These are phyloP conservation scores for Tolypocladium pustulatum DNA, from an alignment of 2,329 filamentous ascomycete species.

Conservation along the genomic window DNA sequence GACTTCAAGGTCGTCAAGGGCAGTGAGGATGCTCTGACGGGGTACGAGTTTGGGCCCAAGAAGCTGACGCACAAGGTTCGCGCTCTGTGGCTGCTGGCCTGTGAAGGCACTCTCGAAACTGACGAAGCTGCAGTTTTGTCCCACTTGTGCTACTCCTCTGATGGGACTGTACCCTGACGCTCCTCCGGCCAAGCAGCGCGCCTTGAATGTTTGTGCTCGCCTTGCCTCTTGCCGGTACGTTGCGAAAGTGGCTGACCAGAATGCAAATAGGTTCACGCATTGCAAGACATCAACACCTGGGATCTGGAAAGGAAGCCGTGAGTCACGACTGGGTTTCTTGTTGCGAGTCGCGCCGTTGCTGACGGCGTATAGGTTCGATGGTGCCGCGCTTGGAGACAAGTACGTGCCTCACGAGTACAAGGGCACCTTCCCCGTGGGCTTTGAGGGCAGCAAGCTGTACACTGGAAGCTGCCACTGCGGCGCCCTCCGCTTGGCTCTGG, in stretches of 20 bases:
- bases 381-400: slow-evolving; percentile 16
- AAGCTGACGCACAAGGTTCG: slow-evolving; percentile 30
- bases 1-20: slow-evolving; percentile 37
- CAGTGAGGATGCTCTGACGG: slow-evolving; percentile 23
- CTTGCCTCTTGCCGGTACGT: too few relatives aligned
- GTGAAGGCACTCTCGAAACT: background rate
- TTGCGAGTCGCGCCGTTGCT: background rate
- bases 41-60: slow-evolving; percentile 32
- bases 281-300: slow-evolving; percentile 35
- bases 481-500: slow-evolving; percentile 31
- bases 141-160: slow-evolving; percentile 35
- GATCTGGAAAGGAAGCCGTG: slow-evolving; percentile 25
- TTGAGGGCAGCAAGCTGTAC: slow-evolving; percentile 29
- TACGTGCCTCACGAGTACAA: slow-evolving; percentile 26
- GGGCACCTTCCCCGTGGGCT: slow-evolving; percentile 27
- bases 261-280: slow-evolving; percentile 22
- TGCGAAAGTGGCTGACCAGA: background rate
- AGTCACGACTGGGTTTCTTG: slow-evolving; percentile 5
- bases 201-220: slow-evolving; percentile 6
- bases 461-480: slow-evolving; percentile 45
- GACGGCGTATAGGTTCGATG: slow-evolving; percentile 23
- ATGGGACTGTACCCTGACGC: slow-evolving; percentile 12
- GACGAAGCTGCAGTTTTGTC: slow-evolving; percentile 33
- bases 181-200: background rate
- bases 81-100: background rate